Conservation (phyloP, 768 basidiomycete species). For the Termitomyces heimii region DNA sequence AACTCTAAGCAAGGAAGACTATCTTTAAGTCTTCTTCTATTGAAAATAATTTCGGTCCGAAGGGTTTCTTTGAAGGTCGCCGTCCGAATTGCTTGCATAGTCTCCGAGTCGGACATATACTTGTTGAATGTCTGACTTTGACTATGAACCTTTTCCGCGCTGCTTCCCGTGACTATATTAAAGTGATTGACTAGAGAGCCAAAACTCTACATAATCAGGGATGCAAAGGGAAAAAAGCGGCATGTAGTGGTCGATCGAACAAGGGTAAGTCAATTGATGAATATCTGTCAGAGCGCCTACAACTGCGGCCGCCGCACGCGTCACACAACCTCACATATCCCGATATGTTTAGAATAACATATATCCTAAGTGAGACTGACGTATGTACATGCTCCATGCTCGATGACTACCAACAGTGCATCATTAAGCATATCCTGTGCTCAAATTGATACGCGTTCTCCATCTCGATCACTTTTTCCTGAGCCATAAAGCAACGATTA, state of each 20-base stretch:
- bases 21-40: background rate
- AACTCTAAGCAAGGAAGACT: background rate
- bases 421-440: background rate
- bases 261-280: background rate
- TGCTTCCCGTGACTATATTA: background rate
- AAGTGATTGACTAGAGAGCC: background rate
- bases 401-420: background rate
- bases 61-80: background rate
- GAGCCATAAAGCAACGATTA: background rate
- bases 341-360: background rate
- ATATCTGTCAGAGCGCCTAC: background rate
- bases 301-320: background rate
- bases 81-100: background rate
- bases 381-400: background rate
- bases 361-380: background rate
- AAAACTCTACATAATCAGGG: background rate
- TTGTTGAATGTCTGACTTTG: background rate
- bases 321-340: background rate
- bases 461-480: background rate
- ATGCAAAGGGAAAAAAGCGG: background rate
- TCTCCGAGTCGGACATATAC: slow-evolving; percentile 1
- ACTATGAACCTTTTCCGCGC: background rate
- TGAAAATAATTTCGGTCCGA: background rate
- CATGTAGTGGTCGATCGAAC: background rate
- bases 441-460: background rate